Evolutionary conservation across 768 basidiomycete species (phyloP).

Genomic region (Boletales sp.): DNA sequence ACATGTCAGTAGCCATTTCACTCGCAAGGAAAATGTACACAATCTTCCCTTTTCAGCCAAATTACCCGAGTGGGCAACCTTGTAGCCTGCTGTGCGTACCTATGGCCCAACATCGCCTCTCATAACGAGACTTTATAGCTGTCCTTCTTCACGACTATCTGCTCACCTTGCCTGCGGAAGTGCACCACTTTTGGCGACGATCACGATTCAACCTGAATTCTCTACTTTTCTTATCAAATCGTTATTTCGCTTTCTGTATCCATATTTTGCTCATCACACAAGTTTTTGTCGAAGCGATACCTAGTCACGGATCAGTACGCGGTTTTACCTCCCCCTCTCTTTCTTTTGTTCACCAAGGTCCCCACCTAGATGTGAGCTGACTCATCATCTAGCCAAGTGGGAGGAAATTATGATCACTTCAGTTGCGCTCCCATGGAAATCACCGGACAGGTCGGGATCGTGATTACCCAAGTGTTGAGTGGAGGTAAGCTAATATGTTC

Average conservation of each 20-base stretch:
- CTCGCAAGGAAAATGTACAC: too few species aligned
- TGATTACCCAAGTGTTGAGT: slow-evolving; percentile 9
- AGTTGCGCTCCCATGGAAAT: slow-evolving; percentile 1
- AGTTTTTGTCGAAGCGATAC: slow-evolving; percentile 27
- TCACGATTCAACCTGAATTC: slow-evolving; percentile 30
- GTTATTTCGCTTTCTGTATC: slow-evolving; percentile 38
- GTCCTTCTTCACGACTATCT: slow-evolving; percentile 42
- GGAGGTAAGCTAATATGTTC: not conserved
- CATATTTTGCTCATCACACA: slow-evolving; percentile 37
- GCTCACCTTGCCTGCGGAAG: slow-evolving; percentile 41
- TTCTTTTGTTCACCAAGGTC: not conserved
- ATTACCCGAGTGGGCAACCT: not conserved
- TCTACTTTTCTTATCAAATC: slow-evolving; percentile 40
- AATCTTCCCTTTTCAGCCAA: not conserved
- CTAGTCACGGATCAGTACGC: not conserved
- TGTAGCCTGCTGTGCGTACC: slow-evolving; percentile 6
- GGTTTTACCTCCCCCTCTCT: not conserved
- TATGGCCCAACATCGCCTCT: not conserved
- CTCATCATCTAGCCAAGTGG: not conserved
- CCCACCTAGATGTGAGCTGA: slow-evolving; percentile 11
- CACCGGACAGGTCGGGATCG: not conserved
- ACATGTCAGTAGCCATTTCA: not conserved
- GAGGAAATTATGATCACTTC: not conserved
- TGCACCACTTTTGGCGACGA: slow-evolving; percentile 41
- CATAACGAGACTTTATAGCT: slow-evolving; percentile 10